phyloP scores from a whole-genome alignment of 2,329 filamentous ascomycete genomes.

The Rutstroemia sp. region DNA sequence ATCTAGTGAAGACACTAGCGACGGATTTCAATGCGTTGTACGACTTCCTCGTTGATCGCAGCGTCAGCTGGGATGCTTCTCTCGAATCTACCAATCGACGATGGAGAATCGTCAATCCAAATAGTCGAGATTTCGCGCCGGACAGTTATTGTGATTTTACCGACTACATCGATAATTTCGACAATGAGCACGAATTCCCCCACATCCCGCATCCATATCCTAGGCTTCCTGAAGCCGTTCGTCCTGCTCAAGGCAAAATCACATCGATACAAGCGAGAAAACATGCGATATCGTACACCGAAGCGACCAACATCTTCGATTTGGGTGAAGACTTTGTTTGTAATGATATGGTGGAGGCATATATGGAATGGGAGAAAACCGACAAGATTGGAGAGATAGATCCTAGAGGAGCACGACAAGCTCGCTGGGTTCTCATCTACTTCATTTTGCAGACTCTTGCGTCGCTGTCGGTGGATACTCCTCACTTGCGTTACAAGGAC shows the following conservation, averaged over 20 bases:
- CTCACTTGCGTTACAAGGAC: conserved; percentile 43
- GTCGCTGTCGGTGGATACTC: conserved; percentile 50
- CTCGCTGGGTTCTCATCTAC: conserved; percentile 55
- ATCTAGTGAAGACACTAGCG: conserved; percentile 49
- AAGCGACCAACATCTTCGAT: conserved; percentile 52
- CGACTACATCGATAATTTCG: conserved; percentile 58
- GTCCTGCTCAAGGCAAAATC: conserved; percentile 11
- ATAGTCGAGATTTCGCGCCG: conserved; percentile 41
- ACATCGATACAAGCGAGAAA: conserved; percentile 22
- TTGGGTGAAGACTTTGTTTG: conserved; percentile 45
- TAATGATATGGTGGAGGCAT: conserved; percentile 48
- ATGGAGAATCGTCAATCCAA: conserved; percentile 52
- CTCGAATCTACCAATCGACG: conserved; percentile 55
- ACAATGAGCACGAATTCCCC: conserved; percentile 54
- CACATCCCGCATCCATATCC: conserved; percentile 63
- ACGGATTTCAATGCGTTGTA: conserved; percentile 62
- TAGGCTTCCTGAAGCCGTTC: conserved; percentile 48
- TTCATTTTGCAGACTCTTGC: conserved; percentile 53
- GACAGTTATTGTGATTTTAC: conserved; percentile 50
- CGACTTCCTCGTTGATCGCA: conserved; percentile 62
- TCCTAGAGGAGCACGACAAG: conserved; percentile 47
- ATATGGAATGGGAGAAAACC: conserved; percentile 47
- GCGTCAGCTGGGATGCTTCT: conserved; percentile 56
- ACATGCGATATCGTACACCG: conserved; percentile 44
- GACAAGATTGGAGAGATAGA: conserved; percentile 45